Base-by-base conservation (phyloP, 192 early-diverging fungal genomes). In the Coemansia biformis region DNA sequence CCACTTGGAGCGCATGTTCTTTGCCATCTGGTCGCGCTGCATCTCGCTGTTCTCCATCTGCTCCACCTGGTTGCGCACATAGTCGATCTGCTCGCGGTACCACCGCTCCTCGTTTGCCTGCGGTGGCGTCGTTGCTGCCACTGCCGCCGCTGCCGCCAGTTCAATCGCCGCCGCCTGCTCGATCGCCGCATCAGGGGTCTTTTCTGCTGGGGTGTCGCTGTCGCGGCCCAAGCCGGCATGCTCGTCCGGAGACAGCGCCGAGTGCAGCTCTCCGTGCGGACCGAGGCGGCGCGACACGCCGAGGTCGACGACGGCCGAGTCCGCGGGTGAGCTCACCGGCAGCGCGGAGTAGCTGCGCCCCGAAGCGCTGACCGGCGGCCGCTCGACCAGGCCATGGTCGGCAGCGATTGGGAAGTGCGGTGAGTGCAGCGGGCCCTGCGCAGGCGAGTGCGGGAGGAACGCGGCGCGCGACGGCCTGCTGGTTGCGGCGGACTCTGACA, bases 51-150 rank as follows among this genome's bases (percentile, higher is more conserved):
- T 66, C 36, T 66, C 70, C 59, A 74, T 66, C 32, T 63, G 70
- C 48, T 74, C 70, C 9, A 74, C 70, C 36, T 74, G 70, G 1
- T 26, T 66, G 29, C 70, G 63, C 59, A 74, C 70, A 23, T 74
- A 74, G 63, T 74, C 54, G 45, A 74, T 74, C 38, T 74, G 70
- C 9, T 54, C 63, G 31, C 46, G 63, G 59, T 74, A 74, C 70
- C 70, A 74, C 48, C 48, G 58, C 38, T 74, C 70, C 31, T 60
- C 43, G 30, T 58, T 58, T 9, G 45, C 70, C 0, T 44, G 48
- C 11, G 57, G 57, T 18, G 68, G 52, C 24, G 61, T 55, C 7
- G 52, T 29, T 13, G 40, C 48, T 4, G 36, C 61, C 6, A 55
- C 57, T 16, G 46, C 62, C 9, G 57, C 57, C 8, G 42, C 51